A percentile compares a stretch with the other conserved stretches of the same genome.
phyloP scores from a whole-genome alignment of 257 asterid genomes.

The Solanum appendiculatum region DNA sequence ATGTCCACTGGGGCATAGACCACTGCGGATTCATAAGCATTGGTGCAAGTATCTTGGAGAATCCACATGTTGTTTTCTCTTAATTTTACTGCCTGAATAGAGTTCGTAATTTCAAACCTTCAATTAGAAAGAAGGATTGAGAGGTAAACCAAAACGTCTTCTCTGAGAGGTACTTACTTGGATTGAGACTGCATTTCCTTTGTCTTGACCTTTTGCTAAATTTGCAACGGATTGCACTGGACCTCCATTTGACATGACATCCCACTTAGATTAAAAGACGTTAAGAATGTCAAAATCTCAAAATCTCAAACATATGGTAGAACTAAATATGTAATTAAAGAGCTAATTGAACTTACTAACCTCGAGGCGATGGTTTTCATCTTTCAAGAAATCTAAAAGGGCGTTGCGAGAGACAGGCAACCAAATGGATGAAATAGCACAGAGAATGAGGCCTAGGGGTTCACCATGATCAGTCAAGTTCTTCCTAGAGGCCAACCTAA shows the following conservation, averaged over 20 bases:
- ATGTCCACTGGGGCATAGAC: slow-evolving; percentile 68
- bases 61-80: slow-evolving; percentile 45
- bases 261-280: slow-evolving; percentile 44
- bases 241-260: slow-evolving; percentile 29
- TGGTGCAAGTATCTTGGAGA: slow-evolving; percentile 66
- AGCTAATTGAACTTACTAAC: slow-evolving; percentile 15
- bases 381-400: slow-evolving; percentile 70
- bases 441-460: slow-evolving; percentile 62
- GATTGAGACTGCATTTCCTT: slow-evolving; percentile 60
- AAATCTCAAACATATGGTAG: no score
- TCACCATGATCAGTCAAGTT: slow-evolving; percentile 64
- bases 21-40: slow-evolving; percentile 54
- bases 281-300: not conserved
- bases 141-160: not conserved
- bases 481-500: slow-evolving; percentile 59
- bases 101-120: not conserved
- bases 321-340: no score
- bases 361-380: slow-evolving; percentile 62
- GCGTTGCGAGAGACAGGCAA: slow-evolving; percentile 48
- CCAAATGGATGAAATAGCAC: slow-evolving; percentile 70
- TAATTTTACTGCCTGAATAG: slow-evolving; percentile 41
- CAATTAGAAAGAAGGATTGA: not conserved
- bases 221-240: slow-evolving; percentile 40
- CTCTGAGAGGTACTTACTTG: slow-evolving; percentile 37
- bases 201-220: slow-evolving; percentile 77